These are phyloP conservation scores for Cryptococcus jaspeensis DNA, from an alignment of 1,284 basidiomycete genomes.

Conservation along the genomic window DNA sequence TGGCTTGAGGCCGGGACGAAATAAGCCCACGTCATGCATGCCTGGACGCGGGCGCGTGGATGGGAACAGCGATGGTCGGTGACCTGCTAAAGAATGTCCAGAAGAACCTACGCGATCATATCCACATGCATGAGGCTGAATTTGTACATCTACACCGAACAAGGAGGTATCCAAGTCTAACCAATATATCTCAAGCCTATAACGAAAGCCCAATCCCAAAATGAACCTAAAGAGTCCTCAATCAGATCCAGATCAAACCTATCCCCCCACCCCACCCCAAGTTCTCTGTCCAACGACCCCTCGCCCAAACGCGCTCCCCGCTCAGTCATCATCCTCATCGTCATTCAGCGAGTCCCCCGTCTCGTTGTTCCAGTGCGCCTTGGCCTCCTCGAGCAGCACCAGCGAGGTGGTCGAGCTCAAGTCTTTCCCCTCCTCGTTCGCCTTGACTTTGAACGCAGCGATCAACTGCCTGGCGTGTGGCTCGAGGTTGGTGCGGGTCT, in stretches of 20 bases:
- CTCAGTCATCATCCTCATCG: conserved; percentile 13
- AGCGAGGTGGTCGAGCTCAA: not conserved
- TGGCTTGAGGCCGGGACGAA: too few relatives aligned
- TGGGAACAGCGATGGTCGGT: too few relatives aligned
- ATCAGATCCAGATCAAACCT: too few relatives aligned
- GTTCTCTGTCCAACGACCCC: not conserved
- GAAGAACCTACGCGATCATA: too few relatives aligned
- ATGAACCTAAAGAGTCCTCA: too few relatives aligned
- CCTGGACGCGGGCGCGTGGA: too few relatives aligned
- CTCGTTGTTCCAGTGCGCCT: conserved; percentile 3
- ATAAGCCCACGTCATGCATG: too few relatives aligned
- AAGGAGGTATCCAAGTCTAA: not conserved
- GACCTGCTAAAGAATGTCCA: too few relatives aligned
- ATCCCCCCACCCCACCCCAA: not conserved
- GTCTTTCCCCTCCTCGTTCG: not conserved
- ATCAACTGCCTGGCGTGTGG: conserved; percentile 1
- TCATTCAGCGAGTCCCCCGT: conserved; percentile 2
- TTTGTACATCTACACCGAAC: too few relatives aligned
- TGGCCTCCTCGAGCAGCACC: conserved; percentile 6
- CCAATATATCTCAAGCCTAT: not conserved
- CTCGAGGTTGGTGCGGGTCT: conserved; percentile 8
- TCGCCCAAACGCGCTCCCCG: conserved; percentile 12
- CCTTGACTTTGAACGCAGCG: not conserved
- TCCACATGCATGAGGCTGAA: too few relatives aligned
- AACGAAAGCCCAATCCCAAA: too few relatives aligned